Percentiles rank a stretch among this genome's conserved stretches.
Evolutionary conservation across 148 eudicot species (phyloP).

Genomic region (Vaccinium corymbosum): DNA sequence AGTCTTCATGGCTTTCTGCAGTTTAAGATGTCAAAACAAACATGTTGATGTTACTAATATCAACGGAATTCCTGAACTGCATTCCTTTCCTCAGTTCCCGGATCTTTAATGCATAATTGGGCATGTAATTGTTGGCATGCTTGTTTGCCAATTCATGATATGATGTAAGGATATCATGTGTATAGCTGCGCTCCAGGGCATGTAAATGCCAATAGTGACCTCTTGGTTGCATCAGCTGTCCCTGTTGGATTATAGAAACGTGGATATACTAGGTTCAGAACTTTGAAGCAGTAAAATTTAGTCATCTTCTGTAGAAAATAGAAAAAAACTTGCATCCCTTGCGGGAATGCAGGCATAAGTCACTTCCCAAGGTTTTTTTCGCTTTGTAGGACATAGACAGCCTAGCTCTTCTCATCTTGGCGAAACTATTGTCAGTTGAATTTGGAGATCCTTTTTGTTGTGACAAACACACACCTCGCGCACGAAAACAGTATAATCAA

Average conservation of each 20-base stretch:
- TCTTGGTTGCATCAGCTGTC: background rate
- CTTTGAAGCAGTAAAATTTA: background rate
- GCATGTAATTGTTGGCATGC: background rate
- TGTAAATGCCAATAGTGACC: background rate
- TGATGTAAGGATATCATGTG: background rate
- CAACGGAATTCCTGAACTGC: background rate
- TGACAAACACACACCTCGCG: too few relatives aligned
- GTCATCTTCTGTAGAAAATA: background rate
- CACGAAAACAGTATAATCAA: too few relatives aligned
- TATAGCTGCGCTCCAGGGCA: background rate
- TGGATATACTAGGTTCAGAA: background rate
- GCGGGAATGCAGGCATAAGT: background rate
- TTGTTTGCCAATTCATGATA: background rate
- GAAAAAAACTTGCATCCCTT: background rate
- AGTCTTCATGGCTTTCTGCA: conserved; percentile 10
- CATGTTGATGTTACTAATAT: background rate
- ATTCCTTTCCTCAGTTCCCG: background rate
- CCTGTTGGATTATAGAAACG: background rate
- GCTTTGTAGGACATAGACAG: background rate
- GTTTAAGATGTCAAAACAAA: background rate
- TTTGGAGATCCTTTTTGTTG: background rate
- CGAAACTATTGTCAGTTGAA: background rate
- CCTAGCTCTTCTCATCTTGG: background rate
- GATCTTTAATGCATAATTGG: background rate
- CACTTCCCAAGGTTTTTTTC: background rate